A percentile compares a stretch with the other conserved stretches of the same genome.
Conservation (phyloP, 2,329 filamentous ascomycete species). For the Metarhizium guizhouense region DNA sequence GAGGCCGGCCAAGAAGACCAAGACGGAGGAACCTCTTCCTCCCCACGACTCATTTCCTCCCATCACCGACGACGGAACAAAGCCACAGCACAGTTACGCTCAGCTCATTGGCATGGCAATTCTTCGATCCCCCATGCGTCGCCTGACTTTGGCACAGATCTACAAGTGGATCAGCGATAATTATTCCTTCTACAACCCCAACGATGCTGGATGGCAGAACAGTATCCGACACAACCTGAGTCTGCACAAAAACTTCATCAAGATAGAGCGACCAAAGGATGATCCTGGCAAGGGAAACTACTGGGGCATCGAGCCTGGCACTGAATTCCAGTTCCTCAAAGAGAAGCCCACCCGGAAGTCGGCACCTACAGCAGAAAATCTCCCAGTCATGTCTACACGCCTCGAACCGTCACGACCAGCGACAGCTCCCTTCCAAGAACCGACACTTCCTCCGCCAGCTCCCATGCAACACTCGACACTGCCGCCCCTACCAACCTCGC, state of each 20-base stretch:
- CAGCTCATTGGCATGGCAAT: constrained; percentile 96
- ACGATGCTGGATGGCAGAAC: constrained; percentile 94
- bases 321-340: constrained; percentile 82
- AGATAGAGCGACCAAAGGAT: constrained; percentile 91
- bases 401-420: constrained; percentile 40
- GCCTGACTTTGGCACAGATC: constrained; percentile 85
- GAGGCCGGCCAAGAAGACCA: constrained; percentile 58
- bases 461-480: constrained; percentile 28
- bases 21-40: constrained; percentile 53
- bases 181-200: constrained; percentile 76
- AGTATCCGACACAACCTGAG: constrained; percentile 98
- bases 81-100: constrained; percentile 89
- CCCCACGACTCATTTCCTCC: constrained; percentile 70
- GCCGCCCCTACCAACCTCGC: constrained; percentile 29
- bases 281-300: constrained; percentile 97
- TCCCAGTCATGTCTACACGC: constrained; percentile 49
- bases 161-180: constrained; percentile 99
- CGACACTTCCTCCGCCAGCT: constrained; percentile 38
- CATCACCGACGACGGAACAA: constrained; percentile 77
- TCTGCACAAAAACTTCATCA: constrained; percentile 92
- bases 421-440: constrained; percentile 31
- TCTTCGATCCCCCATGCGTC: constrained; percentile 70
- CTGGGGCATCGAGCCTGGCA: constrained; percentile 87
- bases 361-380: constrained; percentile 45
- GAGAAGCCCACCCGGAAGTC: constrained; percentile 64